Percentiles rank a stretch among this genome's conserved stretches.
These are phyloP conservation scores for Carallia brachiata DNA, from an alignment of 345 rosid species.

Conservation along the genomic window DNA sequence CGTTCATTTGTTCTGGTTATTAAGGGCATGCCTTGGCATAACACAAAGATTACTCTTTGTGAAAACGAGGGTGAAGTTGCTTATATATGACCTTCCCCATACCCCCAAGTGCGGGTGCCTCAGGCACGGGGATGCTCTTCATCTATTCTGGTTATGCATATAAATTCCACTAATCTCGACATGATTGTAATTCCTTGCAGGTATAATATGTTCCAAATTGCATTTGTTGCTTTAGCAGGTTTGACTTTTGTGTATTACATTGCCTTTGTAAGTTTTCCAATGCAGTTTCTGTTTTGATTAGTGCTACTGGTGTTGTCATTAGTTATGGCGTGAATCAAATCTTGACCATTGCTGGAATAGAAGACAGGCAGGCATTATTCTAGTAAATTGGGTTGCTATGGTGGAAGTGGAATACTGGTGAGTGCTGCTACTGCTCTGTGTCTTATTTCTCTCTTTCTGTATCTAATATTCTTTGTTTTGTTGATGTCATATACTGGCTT, in stretches of 20 bases:
- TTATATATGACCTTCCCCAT: no score
- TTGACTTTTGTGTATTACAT: conserved; percentile 76
- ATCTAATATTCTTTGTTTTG: conserved; percentile 39
- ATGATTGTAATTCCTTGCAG: conserved; percentile 38
- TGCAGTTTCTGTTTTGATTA: background rate
- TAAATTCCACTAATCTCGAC: conserved; percentile 25
- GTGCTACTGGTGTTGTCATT: background rate
- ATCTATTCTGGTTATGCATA: conserved; percentile 45
- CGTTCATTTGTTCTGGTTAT: background rate
- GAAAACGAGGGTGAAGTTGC: no score
- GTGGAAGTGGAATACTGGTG: conserved; percentile 19
- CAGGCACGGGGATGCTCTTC: no score
- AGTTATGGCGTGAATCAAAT: background rate
- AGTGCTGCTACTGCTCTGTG: conserved; percentile 12
- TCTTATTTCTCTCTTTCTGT: conserved; percentile 14
- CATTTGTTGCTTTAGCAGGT: conserved; percentile 72
- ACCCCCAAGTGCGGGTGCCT: no score
- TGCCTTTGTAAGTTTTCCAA: conserved; percentile 63
- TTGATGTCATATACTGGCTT: conserved; percentile 20
- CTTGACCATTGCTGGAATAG: conserved; percentile 1
- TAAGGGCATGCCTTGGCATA: no score
- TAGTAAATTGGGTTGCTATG: conserved; percentile 17
- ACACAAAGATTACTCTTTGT: conserved; percentile 7
- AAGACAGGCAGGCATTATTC: conserved; percentile 21
- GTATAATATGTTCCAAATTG: conserved; percentile 91